Evolutionary conservation across 495 filamentous ascomycete genomes (phyloP), one percentile per base, ranked within the genome.

Genomic region (Pseudevernia furfuracea): DNA sequence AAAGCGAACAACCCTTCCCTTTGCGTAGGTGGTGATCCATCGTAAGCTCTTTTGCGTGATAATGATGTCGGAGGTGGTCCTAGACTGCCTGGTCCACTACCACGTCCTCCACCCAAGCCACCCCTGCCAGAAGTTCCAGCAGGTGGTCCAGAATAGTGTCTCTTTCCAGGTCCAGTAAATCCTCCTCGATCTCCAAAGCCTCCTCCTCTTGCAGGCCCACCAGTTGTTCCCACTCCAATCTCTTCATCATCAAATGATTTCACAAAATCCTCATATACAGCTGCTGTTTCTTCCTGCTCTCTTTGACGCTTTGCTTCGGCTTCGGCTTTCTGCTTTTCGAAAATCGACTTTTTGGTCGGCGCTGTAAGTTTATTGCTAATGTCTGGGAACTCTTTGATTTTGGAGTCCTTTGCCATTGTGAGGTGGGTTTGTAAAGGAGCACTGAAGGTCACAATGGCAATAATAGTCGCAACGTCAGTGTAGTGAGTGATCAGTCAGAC

Each of bases 241-340:
- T 82, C 79, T 44, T 91, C 90, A 71, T 89, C 86, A 46, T 90
- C 90, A 67, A 96, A 96, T 32, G 87, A 90, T 71, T 94, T 93
- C 65, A 94, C 86, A 72, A 96, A 96, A 67, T 93, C 90, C 64
- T 95, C 86, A 72, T 91, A 90, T 19, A 90, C 93, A 12, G 92
- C 93, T 41, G 89, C 90, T 25, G 89, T 96, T 74, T 96, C 93
- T 65, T 87, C 90, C 72, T 88, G 88, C 74, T 96, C 93, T 63
- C 91, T 83, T 68, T 84, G 82, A 41, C 90, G 87, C 75, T 97
- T 97, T 21, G 91, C 93, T 79, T 96, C 90, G 39, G 90, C 92
- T 72, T 96, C 92, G 46, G 89, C 90, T 77, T 92, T 94, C 69
- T 94, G 90, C 62, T 88, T 87, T 76, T 97, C 93, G 76, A 96